phyloP scores from a whole-genome alignment of 805 yeast species.

The Vanderwaltozyma verrucispora region DNA sequence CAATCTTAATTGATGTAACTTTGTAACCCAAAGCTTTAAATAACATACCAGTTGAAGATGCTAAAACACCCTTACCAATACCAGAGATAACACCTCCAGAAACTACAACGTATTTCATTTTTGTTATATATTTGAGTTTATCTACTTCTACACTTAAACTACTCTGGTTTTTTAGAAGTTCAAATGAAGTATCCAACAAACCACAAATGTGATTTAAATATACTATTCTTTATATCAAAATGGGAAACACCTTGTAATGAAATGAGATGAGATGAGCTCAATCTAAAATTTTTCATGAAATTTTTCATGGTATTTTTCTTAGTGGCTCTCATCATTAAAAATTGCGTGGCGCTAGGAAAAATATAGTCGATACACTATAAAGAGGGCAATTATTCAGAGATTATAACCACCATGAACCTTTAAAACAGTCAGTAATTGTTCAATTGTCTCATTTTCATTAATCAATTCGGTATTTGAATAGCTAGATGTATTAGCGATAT shows the following conservation, averaged over 20 bases:
- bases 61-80: conserved; percentile 97
- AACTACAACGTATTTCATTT: conserved; percentile 97
- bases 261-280: conserved; percentile 3
- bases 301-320: background rate
- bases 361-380: background rate
- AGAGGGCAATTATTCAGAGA: too few species aligned
- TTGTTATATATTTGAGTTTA: background rate
- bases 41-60: conserved; percentile 92
- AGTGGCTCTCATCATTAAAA: too few species aligned
- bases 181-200: background rate
- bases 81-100: conserved; percentile 99
- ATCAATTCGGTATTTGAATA: background rate
- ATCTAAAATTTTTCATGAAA: background rate
- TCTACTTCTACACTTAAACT: too few species aligned
- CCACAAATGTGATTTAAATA: background rate
- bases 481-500: background rate
- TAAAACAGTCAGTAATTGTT: conserved; percentile 13
- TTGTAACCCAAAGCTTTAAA: conserved; percentile 89
- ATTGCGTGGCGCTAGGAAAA: too few species aligned
- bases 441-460: conserved; percentile 11
- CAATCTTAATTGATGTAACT: conserved; percentile 95
- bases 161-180: background rate
- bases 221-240: background rate
- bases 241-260: too few species aligned
- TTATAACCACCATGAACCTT: conserved; percentile 12